Evolutionary conservation across 345 rosid genomes (phyloP), one percentile per base, ranked within the genome.

Genomic region (Camelina sativa): DNA sequence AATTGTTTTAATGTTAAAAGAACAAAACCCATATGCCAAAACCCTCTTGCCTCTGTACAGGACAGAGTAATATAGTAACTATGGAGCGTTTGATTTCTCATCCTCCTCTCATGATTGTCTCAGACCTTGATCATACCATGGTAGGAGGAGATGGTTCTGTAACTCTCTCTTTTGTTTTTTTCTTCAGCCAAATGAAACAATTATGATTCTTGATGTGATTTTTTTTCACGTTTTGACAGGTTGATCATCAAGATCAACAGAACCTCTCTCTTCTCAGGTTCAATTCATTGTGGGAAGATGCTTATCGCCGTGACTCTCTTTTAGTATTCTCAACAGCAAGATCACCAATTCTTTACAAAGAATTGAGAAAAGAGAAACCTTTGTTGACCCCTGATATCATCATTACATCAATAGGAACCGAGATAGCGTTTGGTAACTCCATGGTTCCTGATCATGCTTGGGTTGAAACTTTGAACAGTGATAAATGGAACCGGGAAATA

Each of bases 91-190:
- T 92, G 30, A 80, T 61, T 28, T 65, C 80, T 74, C 62, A 89
- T 23, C 88, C 99, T 11, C 90, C 87, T 58, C 85, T 96, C 47
- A 91, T 96, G 99, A 84, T 92, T 34, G 96, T 96, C 73, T 91
- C 98, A 8, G 99, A 96, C 82, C 97, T 96, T 83, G 99, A 96
- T 82, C 91, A 92, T 34, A 92, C 98, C n/a, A 96, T 96, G 98
- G 99, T 96, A 69, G 16, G 77, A 69, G 15, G 77, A 46, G 20
- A 70, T 55, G 43, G 8, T 50, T 74, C 19, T 65, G 1, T 52
- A 13, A 51, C 62, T 30, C 67, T 41, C 30, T 41, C 30, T 40
- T 2, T 67, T 17, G 30, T 46, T 22, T 25, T 25, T 25, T 28
- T 25, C 11, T 51, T 53, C 51, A 41, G 28, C 19, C 1, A 22